Base-by-base conservation (phyloP, 2,329 filamentous ascomycete species). In the Diaporthe caulivora region DNA sequence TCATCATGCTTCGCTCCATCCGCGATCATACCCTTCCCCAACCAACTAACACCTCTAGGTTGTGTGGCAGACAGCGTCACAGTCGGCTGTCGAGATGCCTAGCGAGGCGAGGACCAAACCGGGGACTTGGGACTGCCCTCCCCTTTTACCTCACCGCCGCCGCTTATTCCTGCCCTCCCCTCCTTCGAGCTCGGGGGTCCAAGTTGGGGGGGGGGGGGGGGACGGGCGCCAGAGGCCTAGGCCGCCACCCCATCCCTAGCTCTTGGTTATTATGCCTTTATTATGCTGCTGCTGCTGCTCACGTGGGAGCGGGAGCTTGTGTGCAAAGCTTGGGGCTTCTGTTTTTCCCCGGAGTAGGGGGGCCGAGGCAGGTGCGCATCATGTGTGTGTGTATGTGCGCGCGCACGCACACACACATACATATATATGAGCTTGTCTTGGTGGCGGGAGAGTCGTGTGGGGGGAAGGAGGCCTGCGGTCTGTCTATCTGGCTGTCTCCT, bases 271-370 rank as follows among this genome's bases (percentile, higher is more conserved):
- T 40, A 40, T 40, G 37, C 37, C 17, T 34, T 7, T 60, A 17
- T 17, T 55, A 21, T 55, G 24, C 57, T 60, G 24, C 15, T 44
- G 37, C 62, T 51, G 29, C 21, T 65, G 29, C 21, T 65, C 62
- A 65, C 62, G 44, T 65, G 44, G 44, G 62, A 37, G 62, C 44
- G 62, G 62, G 44, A 65, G 62, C 62, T 51, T 51, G 44, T 49
- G 60, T 42, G 60, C 60, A 49, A 24, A n/a, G 29, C 49, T 49
- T 65, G 42, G 42, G 21, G n/a, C n/a, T n/a, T n/a, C n/a, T n/a
- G n/a, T n/a, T 31, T 62, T 44, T 31, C 37, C 26, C 40, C 58
- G 37, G 21, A 58, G 24, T 17, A 2, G 37, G 40, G 40, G 10
- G 40, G 29, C n/a, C n/a, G n/a, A n/a, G n/a, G 58, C 58, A 37